Evolutionary conservation across 805 yeast genomes (phyloP).

Genomic region (Ogataea methanolica): DNA sequence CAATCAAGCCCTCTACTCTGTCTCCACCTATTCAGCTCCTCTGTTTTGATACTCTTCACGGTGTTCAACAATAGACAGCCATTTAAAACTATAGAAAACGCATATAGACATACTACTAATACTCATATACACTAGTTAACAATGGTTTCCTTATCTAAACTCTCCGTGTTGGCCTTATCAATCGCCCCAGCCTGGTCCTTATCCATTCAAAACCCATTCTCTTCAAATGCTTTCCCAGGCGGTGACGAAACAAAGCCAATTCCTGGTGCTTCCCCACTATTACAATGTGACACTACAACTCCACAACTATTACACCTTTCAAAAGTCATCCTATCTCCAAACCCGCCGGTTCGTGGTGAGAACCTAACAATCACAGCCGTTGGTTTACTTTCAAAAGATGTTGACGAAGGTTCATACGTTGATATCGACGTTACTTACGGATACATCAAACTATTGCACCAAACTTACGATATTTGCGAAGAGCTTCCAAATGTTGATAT

Average conservation of each 20-base stretch:
- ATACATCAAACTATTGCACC: slow-evolving; percentile 79
- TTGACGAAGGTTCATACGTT: slow-evolving; percentile 87
- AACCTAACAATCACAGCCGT: slow-evolving; percentile 75
- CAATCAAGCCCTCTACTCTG: no score
- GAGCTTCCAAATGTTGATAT: slow-evolving; percentile 77
- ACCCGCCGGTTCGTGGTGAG: slow-evolving; percentile 85
- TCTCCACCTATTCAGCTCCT: no score
- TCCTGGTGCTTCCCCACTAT: slow-evolving; percentile 87
- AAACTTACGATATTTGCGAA: slow-evolving; percentile 92
- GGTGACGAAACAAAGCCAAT: slow-evolving; percentile 53
- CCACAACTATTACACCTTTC: slow-evolving; percentile 63
- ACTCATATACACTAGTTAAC: not conserved
- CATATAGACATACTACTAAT: not conserved
- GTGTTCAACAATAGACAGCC: not conserved
- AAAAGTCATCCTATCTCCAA: slow-evolving; percentile 62
- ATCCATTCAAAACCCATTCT: slow-evolving; percentile 11
- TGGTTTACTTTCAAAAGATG: slow-evolving; percentile 51
- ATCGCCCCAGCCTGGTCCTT: slow-evolving; percentile 8
- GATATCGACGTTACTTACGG: slow-evolving; percentile 93
- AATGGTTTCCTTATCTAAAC: slow-evolving; percentile 11
- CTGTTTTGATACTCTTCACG: no score
- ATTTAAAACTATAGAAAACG: not conserved
- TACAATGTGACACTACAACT: slow-evolving; percentile 63
- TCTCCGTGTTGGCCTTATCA: slow-evolving; percentile 3
- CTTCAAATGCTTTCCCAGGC: slow-evolving; percentile 13